Evolutionary conservation across 176 grass and related monocot genomes (phyloP), one percentile per base, ranked within the genome.

Genomic region (Panicum miliaceum): DNA sequence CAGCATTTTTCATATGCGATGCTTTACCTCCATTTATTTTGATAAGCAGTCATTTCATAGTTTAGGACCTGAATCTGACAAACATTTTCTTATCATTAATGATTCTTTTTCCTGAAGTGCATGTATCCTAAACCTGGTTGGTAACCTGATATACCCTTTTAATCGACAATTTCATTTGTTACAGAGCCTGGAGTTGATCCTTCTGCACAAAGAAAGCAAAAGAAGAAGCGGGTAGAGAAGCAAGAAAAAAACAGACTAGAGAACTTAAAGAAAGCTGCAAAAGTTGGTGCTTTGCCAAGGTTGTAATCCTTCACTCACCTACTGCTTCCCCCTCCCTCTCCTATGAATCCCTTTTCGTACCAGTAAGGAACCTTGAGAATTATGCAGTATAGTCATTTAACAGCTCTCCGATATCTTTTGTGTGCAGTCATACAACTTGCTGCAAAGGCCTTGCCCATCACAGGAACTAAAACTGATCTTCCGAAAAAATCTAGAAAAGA

Each of bases 281-380:
- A 98, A 88, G 81, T 45, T 56, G 93, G 96, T 62, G 80, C 85
- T 79, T 84, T 98, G 48, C 93, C 93, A 82, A 98, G 96, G 96
- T 98, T 74, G 61, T 71, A 46, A 65, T 88, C 53, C 65, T 60
- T 53, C 34, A 22, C 36, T 68, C 50, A n/a, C n/a, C n/a, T n/a
- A n/a, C n/a, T n/a, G 53, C 13, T 25, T 59, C 2, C n/a, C 57
- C 81, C n/a, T 47, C 25, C 8, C n/a, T n/a, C 50, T 1, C 50
- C 38, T 22, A 40, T 68, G 22, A 56, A 57, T 60, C 32, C 10
- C 35, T 50, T 79, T 20, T 42, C 78, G 0, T 76, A 47, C n/a
- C 29, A 47, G 18, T 23, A 69, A 77, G 8, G 22, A 74, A n/a
- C 15, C 48, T 73, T 89, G 37, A 26, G 13, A 63, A 82, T 35